Conservation (phyloP, 129 eudicot genomes). For the Erigeron canadensis region DNA sequence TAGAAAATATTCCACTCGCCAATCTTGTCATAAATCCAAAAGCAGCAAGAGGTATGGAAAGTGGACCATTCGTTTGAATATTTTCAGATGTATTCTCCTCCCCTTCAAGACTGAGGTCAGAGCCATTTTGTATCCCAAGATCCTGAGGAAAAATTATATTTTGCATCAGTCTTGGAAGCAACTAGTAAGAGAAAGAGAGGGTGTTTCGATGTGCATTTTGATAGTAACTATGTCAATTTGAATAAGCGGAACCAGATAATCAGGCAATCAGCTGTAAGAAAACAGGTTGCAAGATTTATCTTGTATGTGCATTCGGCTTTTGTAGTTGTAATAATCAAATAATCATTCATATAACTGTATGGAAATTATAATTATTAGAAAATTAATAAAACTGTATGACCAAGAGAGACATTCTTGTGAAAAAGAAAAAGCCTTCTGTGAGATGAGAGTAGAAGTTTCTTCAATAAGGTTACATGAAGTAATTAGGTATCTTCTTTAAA, state of each 20-base stretch:
- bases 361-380: neutral
- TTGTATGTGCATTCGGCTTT: no score
- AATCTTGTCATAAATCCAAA: conserved; percentile 73
- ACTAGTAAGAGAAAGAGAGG: neutral
- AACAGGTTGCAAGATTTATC: no score
- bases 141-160: conserved; percentile 47
- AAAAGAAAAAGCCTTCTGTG: no score
- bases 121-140: conserved; percentile 40
- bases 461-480: no score
- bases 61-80: conserved; percentile 67
- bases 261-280: no score
- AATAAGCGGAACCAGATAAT: no score
- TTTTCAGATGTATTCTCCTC: conserved; percentile 50
- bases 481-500: no score
- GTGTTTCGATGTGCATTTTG: no score
- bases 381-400: neutral
- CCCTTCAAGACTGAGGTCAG: conserved; percentile 44
- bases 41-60: conserved; percentile 80
- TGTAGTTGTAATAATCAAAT: no score
- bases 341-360: no score
- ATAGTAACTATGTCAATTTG: no score
- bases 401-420: neutral
- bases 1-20: conserved; percentile 85
- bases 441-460: no score
- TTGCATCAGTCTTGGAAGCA: neutral